phyloP scores from a whole-genome alignment of 306 rosid genomes.

The Cicer cuneatum region DNA sequence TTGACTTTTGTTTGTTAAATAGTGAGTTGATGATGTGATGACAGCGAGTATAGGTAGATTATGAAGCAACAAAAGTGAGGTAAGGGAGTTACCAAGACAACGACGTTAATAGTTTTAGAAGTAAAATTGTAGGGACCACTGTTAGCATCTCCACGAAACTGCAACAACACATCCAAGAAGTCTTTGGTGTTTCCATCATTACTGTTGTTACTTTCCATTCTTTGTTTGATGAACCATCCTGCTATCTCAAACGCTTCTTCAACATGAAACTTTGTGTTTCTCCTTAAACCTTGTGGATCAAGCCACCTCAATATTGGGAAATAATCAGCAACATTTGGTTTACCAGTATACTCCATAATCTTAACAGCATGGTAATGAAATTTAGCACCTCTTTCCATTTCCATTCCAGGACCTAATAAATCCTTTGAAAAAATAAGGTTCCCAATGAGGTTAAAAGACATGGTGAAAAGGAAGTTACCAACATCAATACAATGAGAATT shows the following conservation, averaged over 20 bases:
- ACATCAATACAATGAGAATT: slow-evolving; percentile 51
- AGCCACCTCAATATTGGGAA: slow-evolving; percentile 61
- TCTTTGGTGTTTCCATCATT: slow-evolving; percentile 50
- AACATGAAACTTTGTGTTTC: slow-evolving; percentile 71
- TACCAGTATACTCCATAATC: slow-evolving; percentile 85
- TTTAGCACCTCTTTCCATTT: slow-evolving; percentile 64
- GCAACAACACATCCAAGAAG: slow-evolving; percentile 73
- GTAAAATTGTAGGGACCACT: slow-evolving; percentile 37
- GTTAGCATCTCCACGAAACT: slow-evolving; percentile 62
- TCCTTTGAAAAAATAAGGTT: slow-evolving; percentile 84
- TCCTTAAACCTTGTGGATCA: slow-evolving; percentile 82
- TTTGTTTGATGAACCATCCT: slow-evolving; percentile 65
- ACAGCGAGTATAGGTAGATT: too few relatives aligned
- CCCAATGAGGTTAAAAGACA: slow-evolving; percentile 84
- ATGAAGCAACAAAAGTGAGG: background rate
- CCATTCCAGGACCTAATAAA: slow-evolving; percentile 63
- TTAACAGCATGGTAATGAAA: slow-evolving; percentile 68
- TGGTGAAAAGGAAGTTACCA: slow-evolving; percentile 68
- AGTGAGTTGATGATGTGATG: too few relatives aligned
- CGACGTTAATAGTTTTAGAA: slow-evolving; percentile 55
- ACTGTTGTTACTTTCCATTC: slow-evolving; percentile 51
- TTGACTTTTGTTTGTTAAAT: too few relatives aligned
- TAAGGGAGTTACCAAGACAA: slow-evolving; percentile 50
- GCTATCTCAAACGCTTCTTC: slow-evolving; percentile 75
- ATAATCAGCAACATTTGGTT: slow-evolving; percentile 81